These are phyloP conservation scores for Colletotrichum tofieldiae DNA, from an alignment of 2,329 filamentous ascomycete species.

Conservation along the genomic window DNA sequence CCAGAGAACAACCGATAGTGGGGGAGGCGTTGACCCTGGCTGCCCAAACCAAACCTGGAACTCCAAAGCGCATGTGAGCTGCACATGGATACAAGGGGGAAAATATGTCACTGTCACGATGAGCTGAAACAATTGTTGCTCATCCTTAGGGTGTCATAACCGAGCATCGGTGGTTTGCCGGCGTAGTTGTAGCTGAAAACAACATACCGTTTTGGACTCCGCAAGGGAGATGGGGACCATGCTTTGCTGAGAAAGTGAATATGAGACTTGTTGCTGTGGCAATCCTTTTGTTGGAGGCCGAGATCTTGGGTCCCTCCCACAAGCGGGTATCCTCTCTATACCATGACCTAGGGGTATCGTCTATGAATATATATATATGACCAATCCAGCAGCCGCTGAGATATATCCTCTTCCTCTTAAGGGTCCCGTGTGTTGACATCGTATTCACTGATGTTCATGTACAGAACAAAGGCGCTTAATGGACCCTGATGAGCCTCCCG, in stretches of 20 bases:
- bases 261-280: not conserved
- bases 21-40: constrained; percentile 23
- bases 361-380: not conserved
- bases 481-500: not conserved
- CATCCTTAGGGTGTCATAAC: not conserved
- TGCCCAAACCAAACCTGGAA: not conserved
- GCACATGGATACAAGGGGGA: constrained; percentile 27
- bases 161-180: not conserved
- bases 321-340: not conserved
- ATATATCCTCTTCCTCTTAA: not conserved
- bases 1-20: constrained; percentile 12
- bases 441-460: not conserved
- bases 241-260: too few species aligned
- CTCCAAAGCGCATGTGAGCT: constrained; percentile 37
- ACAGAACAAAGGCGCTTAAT: not conserved
- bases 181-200: not conserved
- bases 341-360: constrained; percentile 22
- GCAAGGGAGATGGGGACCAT: not conserved
- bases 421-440: not conserved
- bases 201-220: not conserved
- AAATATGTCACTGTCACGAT: constrained; percentile 18
- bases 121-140: not conserved
- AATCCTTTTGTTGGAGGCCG: not conserved
- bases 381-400: not conserved
- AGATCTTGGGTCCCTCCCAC: constrained; percentile 1